Base-by-base conservation (phyloP, 805 yeast genomes). In the Monosporozyma servazzii region DNA sequence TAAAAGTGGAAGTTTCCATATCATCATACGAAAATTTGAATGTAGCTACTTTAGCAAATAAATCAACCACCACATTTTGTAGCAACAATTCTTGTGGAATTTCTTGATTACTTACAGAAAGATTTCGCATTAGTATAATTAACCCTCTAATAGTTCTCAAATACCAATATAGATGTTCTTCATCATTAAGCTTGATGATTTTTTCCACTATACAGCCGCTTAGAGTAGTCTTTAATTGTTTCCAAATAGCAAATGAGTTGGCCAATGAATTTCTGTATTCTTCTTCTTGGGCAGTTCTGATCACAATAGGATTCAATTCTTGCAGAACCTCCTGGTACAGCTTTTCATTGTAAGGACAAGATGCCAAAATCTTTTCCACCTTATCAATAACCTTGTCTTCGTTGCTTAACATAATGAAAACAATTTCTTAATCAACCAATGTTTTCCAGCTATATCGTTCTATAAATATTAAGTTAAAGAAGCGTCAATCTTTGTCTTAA, bases 121-220 rank as follows among this genome's bases (percentile, higher is more conserved):
- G 55, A 56, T 79, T 80, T 53, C 85, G 64, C 29, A 73, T 64
- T n/a, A 80, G 51, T n/a, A 81, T 54, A 1, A 78, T 51, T 0
- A 73, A 56, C 1, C 81, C 85, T 57, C 83, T 66, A 3, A 75
- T 50, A 2, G 73, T 54, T 43, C 84, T 64, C 6, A 66, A 21
- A 44, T 58, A 59, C 50, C 54, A 52, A 21, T 47, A 53, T 8
- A 58, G 53, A 6, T 53, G 27, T 10, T 54, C 51, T 0, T 47
- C 43, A 44, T 52, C 47, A 4, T 40, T 44, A 29, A 41, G 33
- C n/a, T 27, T 48, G n/a, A 40, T 30, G 11, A 48, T 47, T 36
- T 17, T 37, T 17, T 42, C 49, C 10, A 52, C 7, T n/a, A 46
- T 37, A 42, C 48, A 44, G 15, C 49, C 47, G 5, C 58, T 55